phyloP scores from a whole-genome alignment of 257 asterid species.

The Anisodus tanguticus region DNA sequence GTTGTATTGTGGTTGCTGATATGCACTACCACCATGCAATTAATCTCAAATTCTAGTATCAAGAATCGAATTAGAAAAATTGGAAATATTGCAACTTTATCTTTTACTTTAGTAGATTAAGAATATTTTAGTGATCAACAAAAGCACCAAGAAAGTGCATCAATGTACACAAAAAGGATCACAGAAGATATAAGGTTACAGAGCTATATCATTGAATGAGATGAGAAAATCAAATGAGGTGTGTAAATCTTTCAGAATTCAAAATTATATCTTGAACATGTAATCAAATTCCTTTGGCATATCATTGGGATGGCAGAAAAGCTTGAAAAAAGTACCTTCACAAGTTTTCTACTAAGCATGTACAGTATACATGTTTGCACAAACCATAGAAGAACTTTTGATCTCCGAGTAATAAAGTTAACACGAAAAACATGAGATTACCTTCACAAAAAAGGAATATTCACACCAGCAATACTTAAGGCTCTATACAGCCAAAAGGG shows the following conservation, averaged over 20 bases:
- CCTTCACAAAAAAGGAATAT: neutral
- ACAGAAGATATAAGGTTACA: neutral
- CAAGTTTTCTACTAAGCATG: neutral
- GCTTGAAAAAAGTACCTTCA: neutral
- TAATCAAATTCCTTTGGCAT: neutral
- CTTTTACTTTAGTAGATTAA: neutral
- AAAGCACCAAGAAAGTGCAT: neutral
- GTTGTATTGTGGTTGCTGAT: neutral
- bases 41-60: neutral
- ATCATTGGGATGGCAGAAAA: too few relatives aligned
- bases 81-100: neutral
- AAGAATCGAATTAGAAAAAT: neutral
- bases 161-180: neutral
- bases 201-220: neutral
- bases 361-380: neutral
- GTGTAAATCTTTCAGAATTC: neutral
- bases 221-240: neutral
- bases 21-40: neutral
- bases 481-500: neutral
- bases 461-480: neutral
- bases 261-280: neutral
- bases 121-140: neutral
- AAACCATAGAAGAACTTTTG: neutral
- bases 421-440: neutral
- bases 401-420: neutral